These are phyloP conservation scores for Starmerella ratchasimensis DNA, from an alignment of 805 yeast genomes.

Conservation along the genomic window DNA sequence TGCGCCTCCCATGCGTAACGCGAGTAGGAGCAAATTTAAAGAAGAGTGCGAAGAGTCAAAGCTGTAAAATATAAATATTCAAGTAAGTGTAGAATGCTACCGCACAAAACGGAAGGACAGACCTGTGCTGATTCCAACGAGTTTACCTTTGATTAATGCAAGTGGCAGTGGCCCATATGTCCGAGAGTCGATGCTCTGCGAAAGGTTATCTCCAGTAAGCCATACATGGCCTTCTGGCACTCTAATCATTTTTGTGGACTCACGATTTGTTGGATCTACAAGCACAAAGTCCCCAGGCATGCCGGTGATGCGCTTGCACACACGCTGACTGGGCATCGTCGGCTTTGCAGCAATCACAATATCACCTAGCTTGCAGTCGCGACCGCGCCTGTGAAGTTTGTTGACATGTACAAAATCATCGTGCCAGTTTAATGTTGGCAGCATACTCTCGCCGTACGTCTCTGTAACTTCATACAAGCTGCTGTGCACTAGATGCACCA, in stretches of 20 bases:
- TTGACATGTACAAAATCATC: constrained; percentile 70
- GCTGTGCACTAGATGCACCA: constrained; percentile 48
- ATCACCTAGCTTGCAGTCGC: constrained; percentile 65
- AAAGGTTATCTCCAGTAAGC: constrained; percentile 90
- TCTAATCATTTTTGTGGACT: constrained; percentile 41
- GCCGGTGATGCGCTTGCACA: constrained; percentile 87
- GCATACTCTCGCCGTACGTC: constrained; percentile 89
- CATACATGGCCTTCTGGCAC: constrained; percentile 94
- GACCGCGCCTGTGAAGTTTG: constrained; percentile 49
- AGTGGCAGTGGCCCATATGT: constrained; percentile 81
- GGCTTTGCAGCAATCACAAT: constrained; percentile 81
- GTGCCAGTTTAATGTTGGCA: constrained; percentile 66
- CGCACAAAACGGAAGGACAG: too few species aligned
- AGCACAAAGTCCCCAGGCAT: constrained; percentile 86
- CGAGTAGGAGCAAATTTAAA: too few species aligned
- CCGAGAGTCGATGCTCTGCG: constrained; percentile 78
- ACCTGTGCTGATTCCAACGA: constrained; percentile 24
- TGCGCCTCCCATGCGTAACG: too few species aligned
- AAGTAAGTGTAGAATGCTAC: too few species aligned
- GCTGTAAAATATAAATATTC: too few species aligned
- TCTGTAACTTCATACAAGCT: constrained; percentile 61
- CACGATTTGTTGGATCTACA: constrained; percentile 46
- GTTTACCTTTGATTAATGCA: constrained; percentile 77
- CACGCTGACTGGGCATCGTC: constrained; percentile 68
- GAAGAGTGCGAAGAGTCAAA: too few species aligned